Percentiles rank a stretch among this genome's conserved stretches.
phyloP scores from a whole-genome alignment of 257 asterid species.

The Ocimum tenuiflorum region DNA sequence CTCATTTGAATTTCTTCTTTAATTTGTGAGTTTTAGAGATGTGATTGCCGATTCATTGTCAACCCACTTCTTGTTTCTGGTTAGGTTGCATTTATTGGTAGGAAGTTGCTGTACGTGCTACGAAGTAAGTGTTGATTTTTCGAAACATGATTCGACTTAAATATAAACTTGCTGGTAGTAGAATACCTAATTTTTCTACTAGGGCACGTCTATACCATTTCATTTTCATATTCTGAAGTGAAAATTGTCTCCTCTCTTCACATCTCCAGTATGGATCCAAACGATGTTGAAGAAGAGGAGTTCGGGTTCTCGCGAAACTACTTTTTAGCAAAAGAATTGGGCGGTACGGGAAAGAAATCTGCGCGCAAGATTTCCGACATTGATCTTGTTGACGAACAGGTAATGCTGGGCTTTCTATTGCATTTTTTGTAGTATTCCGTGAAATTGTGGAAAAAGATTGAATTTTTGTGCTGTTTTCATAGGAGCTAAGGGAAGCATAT shows the following conservation, averaged over 20 bases:
- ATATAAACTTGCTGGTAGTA: too few relatives aligned
- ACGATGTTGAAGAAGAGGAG: constrained; percentile 63
- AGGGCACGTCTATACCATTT: background rate
- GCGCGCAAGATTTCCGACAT: constrained; percentile 61
- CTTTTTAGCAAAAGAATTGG: constrained; percentile 69
- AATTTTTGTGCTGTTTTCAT: constrained; percentile 10
- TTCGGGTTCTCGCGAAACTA: constrained; percentile 90
- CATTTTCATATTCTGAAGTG: background rate
- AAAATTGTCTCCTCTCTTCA: background rate
- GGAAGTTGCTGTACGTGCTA: background rate
- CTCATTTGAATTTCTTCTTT: background rate
- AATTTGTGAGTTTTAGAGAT: background rate
- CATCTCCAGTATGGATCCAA: constrained; percentile 35
- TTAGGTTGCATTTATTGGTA: background rate
- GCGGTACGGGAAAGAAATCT: constrained; percentile 60
- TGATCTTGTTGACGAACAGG: constrained; percentile 73
- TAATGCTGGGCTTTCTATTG: constrained; percentile 3
- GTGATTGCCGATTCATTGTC: background rate
- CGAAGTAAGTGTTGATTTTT: background rate
- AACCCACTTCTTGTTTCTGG: background rate
- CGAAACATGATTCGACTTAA: background rate
- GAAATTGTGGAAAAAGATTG: background rate
- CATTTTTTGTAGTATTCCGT: background rate
- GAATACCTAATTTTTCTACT: too few relatives aligned
- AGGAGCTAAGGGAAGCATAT: constrained; percentile 71